Evolutionary conservation across 75 land plant species (phyloP), one percentile per base, ranked within the genome.

Genomic region (Adiantum capillusveneris): DNA sequence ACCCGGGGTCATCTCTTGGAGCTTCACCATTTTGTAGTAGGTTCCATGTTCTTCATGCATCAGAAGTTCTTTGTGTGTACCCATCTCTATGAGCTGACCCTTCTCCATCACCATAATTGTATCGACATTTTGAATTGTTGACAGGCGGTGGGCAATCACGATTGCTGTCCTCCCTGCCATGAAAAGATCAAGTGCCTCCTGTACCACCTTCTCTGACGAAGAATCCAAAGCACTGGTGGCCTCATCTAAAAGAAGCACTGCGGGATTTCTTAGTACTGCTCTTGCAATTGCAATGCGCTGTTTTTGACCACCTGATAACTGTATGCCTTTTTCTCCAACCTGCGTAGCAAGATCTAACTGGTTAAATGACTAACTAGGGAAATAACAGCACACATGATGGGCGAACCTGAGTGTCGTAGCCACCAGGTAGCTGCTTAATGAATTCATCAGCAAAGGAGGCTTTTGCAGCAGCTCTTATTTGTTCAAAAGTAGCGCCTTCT

Each of bases 151-250:
- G 11, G 93, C 82, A 20, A 88, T 80, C 55, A 81, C 83, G 65
- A 84, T 58, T 0, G 87, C 80, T 14, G 87, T 84, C 60, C 84
- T 71, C 30, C 85, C 89, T 59, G 79, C 42, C 25, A 80, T 65
- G 25, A 86, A 86, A 53, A 75, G 85, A 56, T 84, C 73, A 27
- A 84, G 79, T 1, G 88, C 84, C 67, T 44, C 65, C 39, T 78
- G 85, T 18, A 83, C 86, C 0, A 79, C 56, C 29, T 69, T 63
- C 46, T 83, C 86, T 0, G 86, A 83, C 57, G 79, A 79, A 18
- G 82, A 65, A 49, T 83, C 86, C 25, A 83, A 76, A 14, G 86
- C 86, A 65, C 86, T 83, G 22, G 86, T 83, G 31, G 86, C 82
- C 58, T 83, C 86, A 58, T 83, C 86, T 21, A 83, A 79, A 19